Percentiles rank a stretch among this genome's conserved stretches.
phyloP scores from a whole-genome alignment of 345 rosid species.

The Pelargonium nanum region DNA sequence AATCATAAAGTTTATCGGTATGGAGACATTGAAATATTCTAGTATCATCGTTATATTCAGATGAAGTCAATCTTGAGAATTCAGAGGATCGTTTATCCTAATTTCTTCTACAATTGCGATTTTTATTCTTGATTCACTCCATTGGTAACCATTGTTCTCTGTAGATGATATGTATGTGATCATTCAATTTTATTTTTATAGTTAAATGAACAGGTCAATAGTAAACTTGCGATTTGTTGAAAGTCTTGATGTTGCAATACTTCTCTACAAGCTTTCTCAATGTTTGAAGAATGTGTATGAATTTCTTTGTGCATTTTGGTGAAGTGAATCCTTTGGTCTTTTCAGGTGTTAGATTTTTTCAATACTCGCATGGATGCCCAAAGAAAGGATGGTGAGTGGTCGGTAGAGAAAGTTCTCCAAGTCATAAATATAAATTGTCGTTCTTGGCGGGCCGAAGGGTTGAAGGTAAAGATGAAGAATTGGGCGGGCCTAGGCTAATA shows the following conservation, averaged over 20 bases:
- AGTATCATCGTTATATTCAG: too few relatives aligned
- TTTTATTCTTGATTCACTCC: not conserved
- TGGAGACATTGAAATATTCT: not conserved
- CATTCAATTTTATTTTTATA: not conserved
- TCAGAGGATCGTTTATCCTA: too few relatives aligned
- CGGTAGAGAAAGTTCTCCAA: slow-evolving; percentile 84
- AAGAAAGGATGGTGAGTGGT: slow-evolving; percentile 80
- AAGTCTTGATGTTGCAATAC: not conserved
- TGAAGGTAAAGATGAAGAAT: slow-evolving; percentile 47
- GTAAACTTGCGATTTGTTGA: not conserved
- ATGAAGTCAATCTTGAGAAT: too few relatives aligned
- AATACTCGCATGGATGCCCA: slow-evolving; percentile 87
- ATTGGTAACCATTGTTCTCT: not conserved
- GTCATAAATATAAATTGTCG: slow-evolving; percentile 66
- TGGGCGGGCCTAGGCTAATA: not conserved
- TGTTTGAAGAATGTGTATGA: not conserved
- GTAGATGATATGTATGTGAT: not conserved
- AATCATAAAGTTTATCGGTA: too few relatives aligned
- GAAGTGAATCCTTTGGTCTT: slow-evolving; percentile 1
- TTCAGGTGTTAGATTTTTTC: slow-evolving; percentile 83
- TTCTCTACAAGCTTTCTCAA: not conserved
- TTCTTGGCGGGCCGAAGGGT: slow-evolving; percentile 94
- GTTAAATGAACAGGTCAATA: not conserved
- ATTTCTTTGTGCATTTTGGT: not conserved
- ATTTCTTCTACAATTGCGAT: too few relatives aligned